Conservation (phyloP, 2,329 filamentous ascomycete species). For the Fusarium sp. region DNA sequence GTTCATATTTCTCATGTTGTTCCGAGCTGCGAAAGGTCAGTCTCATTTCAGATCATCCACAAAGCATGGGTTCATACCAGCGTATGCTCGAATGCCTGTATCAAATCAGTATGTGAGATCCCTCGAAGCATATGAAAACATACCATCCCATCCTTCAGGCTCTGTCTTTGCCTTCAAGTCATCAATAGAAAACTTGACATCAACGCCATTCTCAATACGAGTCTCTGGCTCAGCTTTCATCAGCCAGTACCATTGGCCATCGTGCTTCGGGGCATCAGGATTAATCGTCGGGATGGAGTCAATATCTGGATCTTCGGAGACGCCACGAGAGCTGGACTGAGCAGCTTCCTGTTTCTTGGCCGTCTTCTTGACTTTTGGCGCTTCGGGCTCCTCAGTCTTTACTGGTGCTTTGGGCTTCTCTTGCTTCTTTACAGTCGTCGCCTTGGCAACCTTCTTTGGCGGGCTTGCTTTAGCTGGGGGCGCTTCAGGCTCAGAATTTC, state of each 20-base stretch:
- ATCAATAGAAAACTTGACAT: conserved; percentile 94
- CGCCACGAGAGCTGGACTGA: neutral
- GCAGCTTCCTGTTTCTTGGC: neutral
- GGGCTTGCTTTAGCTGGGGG: neutral
- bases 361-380: neutral
- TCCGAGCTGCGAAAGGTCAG: conserved; percentile 65
- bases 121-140: conserved; percentile 33
- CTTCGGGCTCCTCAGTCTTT: neutral
- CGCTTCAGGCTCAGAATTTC: neutral
- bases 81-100: conserved; percentile 59
- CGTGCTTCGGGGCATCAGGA: conserved; percentile 49
- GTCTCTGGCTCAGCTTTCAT: conserved; percentile 91
- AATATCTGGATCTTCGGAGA: conserved; percentile 43
- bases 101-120: neutral
- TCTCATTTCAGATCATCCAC: accelerated
- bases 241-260: conserved; percentile 72
- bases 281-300: conserved; percentile 50
- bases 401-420: neutral
- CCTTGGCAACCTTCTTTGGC: conserved; percentile 1
- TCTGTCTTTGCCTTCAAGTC: conserved; percentile 76
- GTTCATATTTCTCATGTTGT: conserved; percentile 91
- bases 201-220: conserved; percentile 83
- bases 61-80: conserved; percentile 42
- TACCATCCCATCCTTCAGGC: conserved; percentile 93
- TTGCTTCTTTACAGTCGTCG: neutral